Evolutionary conservation across 176 grass and related monocot genomes (phyloP).

Genomic region (Alloteropsis semialata): DNA sequence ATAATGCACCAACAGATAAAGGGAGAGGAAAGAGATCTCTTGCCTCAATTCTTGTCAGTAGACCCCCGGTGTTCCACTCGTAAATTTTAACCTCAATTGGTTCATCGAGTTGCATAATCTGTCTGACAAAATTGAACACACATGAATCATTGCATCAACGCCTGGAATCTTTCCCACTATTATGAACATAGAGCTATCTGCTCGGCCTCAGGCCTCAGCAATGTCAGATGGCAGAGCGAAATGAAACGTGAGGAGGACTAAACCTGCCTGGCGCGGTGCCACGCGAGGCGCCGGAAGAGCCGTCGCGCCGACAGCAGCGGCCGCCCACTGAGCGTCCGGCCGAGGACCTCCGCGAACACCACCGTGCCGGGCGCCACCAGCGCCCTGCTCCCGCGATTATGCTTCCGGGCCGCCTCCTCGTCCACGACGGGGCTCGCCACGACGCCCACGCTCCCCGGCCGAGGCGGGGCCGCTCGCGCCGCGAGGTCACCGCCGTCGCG

Average conservation of each 20-base stretch:
- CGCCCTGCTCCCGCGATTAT: slow-evolving; percentile 33
- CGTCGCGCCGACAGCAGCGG: slow-evolving; percentile 75
- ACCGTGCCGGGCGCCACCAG: slow-evolving; percentile 68
- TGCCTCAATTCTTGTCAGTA: slow-evolving; percentile 90
- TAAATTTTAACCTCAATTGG: slow-evolving; percentile 80
- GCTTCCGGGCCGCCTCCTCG: slow-evolving; percentile 39
- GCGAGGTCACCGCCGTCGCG: neutral
- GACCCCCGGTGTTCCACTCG: slow-evolving; percentile 85
- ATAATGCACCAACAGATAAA: neutral
- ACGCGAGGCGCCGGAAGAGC: slow-evolving; percentile 71
- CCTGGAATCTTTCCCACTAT: neutral
- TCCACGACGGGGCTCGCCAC: slow-evolving; percentile 27
- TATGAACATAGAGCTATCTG: neutral
- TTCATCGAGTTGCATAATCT: slow-evolving; percentile 89
- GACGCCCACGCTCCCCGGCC: slow-evolving; percentile 55
- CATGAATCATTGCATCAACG: slow-evolving; percentile 22
- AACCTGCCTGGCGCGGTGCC: slow-evolving; percentile 86
- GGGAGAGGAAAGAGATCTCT: neutral
- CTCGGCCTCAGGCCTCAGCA: neutral
- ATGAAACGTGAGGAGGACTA: slow-evolving; percentile 30
- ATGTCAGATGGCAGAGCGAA: neutral
- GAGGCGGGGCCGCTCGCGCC: slow-evolving; percentile 1
- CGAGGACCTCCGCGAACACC: slow-evolving; percentile 78
- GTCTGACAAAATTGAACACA: slow-evolving; percentile 22
- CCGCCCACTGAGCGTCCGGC: slow-evolving; percentile 72